A percentile compares a stretch with the other conserved stretches of the same genome.
Evolutionary conservation across 2,329 filamentous ascomycete genomes (phyloP).

Genomic region (Fusarium fujikuroi): DNA sequence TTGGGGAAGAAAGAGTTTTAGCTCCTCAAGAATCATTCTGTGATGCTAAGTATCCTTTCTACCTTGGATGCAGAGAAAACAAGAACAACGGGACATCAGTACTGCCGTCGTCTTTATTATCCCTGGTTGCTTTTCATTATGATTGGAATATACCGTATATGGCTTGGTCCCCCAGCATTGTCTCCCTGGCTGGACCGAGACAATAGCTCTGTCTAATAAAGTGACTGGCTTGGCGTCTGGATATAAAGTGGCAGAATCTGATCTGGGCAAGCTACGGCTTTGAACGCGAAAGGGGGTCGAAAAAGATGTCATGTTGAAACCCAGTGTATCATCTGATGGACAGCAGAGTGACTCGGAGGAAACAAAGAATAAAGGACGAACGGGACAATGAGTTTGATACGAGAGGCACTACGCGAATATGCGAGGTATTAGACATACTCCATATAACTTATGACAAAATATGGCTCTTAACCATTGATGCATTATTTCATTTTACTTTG

Average conservation of each 20-base stretch:
- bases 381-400: not conserved
- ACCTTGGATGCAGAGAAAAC: not conserved
- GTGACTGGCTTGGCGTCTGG: not conserved
- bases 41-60: not conserved
- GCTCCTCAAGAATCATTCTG: not conserved
- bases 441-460: not conserved
- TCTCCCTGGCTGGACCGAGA: not conserved
- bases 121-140: slow-evolving; percentile 6
- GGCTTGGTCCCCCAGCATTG: slow-evolving; percentile 17
- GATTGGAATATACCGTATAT: not conserved
- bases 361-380: not conserved
- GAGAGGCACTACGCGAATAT: not conserved
- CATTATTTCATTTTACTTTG: slow-evolving; percentile 44
- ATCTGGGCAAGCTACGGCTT: slow-evolving; percentile 9
- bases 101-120: slow-evolving; percentile 7
- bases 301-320: not conserved
- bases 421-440: not conserved
- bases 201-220: not conserved
- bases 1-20: not conserved
- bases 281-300: not conserved
- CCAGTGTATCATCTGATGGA: not conserved
- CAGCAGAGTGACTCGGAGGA: not conserved
- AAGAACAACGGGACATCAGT: not conserved
- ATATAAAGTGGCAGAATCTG: not conserved
- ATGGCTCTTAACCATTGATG: slow-evolving; percentile 20